Evolutionary conservation across 805 yeast species (phyloP).

Genomic region (Saccharomyces eubayanus): DNA sequence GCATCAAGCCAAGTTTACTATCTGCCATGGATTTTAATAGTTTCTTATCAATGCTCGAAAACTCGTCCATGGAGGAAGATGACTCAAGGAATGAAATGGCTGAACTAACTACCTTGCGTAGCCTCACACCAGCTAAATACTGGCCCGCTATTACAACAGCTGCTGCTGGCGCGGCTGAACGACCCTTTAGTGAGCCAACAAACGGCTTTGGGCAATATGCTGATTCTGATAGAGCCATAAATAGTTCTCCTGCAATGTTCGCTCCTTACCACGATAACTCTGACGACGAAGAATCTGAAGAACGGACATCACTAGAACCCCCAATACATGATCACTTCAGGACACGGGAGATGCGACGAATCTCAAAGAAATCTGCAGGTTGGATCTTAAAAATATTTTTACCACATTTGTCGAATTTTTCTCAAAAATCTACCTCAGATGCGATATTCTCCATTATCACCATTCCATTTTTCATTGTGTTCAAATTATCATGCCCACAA

Average conservation of each 20-base stretch:
- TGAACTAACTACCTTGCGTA: neutral
- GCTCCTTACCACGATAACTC: conserved; percentile 21
- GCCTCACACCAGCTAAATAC: neutral
- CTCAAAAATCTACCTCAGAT: conserved; percentile 19
- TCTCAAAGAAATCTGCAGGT: neutral
- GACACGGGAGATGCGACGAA: neutral
- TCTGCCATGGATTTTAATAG: conserved; percentile 27
- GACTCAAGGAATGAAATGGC: neutral
- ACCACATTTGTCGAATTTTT: conserved; percentile 30
- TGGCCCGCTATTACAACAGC: neutral
- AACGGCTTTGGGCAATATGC: neutral
- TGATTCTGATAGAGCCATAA: neutral
- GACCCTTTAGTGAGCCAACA: conserved; percentile 18
- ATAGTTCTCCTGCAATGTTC: conserved; percentile 21
- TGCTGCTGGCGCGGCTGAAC: neutral
- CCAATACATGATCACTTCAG: neutral
- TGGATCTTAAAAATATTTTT: conserved; percentile 12
- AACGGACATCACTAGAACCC: neutral
- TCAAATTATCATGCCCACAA: conserved; percentile 33
- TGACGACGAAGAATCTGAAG: conserved; percentile 1
- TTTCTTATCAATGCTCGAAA: conserved; percentile 21
- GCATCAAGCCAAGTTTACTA: conserved; percentile 24
- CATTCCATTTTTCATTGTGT: conserved; percentile 29
- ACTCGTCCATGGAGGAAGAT: conserved; percentile 5
- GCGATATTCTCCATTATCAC: conserved; percentile 27